These are phyloP conservation scores for Nidularia pulvinata DNA, from an alignment of 768 basidiomycete genomes.

Conservation along the genomic window DNA sequence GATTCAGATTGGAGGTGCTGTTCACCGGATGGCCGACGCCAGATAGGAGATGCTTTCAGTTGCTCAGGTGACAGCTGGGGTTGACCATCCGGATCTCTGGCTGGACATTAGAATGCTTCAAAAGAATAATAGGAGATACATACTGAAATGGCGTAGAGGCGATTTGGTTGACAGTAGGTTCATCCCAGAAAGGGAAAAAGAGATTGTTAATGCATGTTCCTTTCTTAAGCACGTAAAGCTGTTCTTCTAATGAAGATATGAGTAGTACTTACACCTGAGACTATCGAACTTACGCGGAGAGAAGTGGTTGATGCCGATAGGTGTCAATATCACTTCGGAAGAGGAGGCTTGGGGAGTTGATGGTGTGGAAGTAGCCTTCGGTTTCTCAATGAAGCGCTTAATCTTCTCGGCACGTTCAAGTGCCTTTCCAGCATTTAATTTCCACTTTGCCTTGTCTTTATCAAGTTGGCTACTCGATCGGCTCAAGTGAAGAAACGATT, in stretches of 20 bases:
- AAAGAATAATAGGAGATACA: constrained; percentile 6
- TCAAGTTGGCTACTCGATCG: constrained; percentile 35
- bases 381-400: constrained; percentile 46
- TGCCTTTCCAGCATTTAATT: constrained; percentile 58
- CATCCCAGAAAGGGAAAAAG: constrained; percentile 43
- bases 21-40: constrained; percentile 33
- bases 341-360: constrained; percentile 2
- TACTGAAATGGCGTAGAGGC: constrained; percentile 21
- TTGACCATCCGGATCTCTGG: constrained; percentile 45
- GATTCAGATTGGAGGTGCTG: no score
- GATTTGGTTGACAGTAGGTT: constrained; percentile 12
- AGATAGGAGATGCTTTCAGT: constrained; percentile 33
- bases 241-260: constrained; percentile 36
- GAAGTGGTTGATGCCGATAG: constrained; percentile 46
- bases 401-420: constrained; percentile 85
- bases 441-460: constrained; percentile 47
- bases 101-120: background rate
- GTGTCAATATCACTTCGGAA: constrained; percentile 28
- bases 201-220: constrained; percentile 42
- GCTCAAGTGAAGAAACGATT: constrained; percentile 65
- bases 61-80: constrained; percentile 47
- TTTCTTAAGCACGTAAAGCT: constrained; percentile 45
- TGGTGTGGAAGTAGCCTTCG: constrained; percentile 16
- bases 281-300: constrained; percentile 37
- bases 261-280: background rate